Conservation (phyloP, 2,329 filamentous ascomycete species). For the Pyricularia grisea region DNA sequence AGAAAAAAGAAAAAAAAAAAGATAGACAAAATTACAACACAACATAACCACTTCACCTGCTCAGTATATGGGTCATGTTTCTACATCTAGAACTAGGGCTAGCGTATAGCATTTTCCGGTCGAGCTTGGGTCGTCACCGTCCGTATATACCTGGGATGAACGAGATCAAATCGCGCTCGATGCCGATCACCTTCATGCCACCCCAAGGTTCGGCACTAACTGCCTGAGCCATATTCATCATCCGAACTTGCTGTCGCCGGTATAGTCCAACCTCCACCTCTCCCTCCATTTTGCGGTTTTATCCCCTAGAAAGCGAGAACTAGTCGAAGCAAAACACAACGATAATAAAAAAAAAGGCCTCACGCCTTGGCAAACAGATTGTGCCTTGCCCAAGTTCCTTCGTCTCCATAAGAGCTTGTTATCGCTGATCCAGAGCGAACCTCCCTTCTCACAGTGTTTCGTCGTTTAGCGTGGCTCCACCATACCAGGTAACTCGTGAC, state of each 20-base stretch:
- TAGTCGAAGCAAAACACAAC: neutral
- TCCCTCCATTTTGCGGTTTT: neutral
- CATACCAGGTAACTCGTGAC: neutral
- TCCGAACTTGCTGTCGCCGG: neutral
- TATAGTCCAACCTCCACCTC: neutral
- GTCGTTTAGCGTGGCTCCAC: neutral
- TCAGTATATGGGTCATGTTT: no score
- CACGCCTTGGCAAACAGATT: neutral
- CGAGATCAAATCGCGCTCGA: neutral
- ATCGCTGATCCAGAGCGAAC: neutral
- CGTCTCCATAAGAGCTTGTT: neutral
- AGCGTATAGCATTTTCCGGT: neutral
- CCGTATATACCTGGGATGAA: neutral
- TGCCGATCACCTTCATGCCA: neutral
- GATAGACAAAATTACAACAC: no score
- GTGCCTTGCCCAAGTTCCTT: neutral
- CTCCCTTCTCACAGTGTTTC: neutral
- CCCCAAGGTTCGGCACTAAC: neutral
- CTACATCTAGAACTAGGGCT: neutral
- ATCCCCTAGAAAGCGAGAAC: neutral
- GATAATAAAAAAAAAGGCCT: neutral
- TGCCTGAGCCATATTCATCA: neutral
- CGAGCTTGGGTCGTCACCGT: neutral
- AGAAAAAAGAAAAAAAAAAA: no score
- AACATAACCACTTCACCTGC: neutral